Base-by-base conservation (phyloP, 306 rosid species). In the Prinsepia uniflora region DNA sequence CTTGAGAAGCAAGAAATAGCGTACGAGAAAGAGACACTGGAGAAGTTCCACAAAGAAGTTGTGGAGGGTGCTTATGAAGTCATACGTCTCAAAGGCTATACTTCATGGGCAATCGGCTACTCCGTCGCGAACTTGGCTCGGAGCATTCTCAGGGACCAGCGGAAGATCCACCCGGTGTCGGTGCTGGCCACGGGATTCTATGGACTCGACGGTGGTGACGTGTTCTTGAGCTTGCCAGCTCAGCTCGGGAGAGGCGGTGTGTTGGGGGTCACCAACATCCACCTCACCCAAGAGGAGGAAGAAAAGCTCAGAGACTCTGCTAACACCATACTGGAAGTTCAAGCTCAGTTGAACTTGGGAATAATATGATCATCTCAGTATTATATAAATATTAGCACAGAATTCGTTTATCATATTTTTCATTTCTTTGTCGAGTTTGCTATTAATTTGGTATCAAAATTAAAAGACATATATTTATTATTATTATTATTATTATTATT, bases 61-160 rank as follows among this genome's bases (percentile, higher is more conserved):
- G 55, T 86, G 48, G 80, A 70, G 0, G 71, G 98, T 5, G 98
- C 98, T 2, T 81, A 89, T 8, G 98, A 94, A 75, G 98, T 94
- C 4, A 94, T 94, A 3, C 75, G 79, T 47, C 80, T 94, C 0
- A 94, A 94, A 78, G 98, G 98, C 12, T 90, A 94, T 78, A 94
- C 98, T 39, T 94, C 98, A 0, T 94, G 98, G 98, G 98, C 98
- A 0, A 87, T 94, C 8, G 97, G 98, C 46, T 94, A 90, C 79
- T 90, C 98, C 0, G 96, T 76, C 7, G 94, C 97, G 0, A 83
- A 66, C 68, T 71, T 94, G 36, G 94, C 88, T 0, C 84, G 97
- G 48, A 65, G 77, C 63, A 67, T 94, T 15, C 74, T 94, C 0
- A 80, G 98, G 59, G 84, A 90, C 81, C 97, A 94, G 71, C 81